Evolutionary conservation across 2,329 filamentous ascomycete species (phyloP).

Genomic region (Sporothrix pseudoabietina): DNA sequence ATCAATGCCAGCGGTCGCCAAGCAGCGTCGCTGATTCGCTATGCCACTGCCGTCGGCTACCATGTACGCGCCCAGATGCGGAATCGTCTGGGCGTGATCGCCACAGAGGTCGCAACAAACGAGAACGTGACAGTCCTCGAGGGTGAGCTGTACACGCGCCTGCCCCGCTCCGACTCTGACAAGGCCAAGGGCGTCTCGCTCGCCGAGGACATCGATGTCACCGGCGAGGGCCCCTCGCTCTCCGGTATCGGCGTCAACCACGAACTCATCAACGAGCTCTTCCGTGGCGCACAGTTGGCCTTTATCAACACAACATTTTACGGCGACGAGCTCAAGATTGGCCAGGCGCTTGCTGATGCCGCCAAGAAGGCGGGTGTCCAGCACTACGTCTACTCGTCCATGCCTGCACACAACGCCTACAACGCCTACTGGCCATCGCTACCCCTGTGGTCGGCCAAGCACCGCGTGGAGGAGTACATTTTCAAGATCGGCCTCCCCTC

Average conservation of each 20-base stretch:
- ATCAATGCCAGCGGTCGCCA: constrained; percentile 96
- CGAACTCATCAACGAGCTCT: constrained; percentile 73
- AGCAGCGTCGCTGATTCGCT: constrained; percentile 90
- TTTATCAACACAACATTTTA: constrained; percentile 99
- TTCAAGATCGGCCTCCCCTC: constrained; percentile 78
- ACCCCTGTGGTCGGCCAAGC: constrained; percentile 90
- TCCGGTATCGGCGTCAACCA: constrained; percentile 69
- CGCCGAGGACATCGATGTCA: constrained; percentile 59
- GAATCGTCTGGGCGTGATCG: constrained; percentile 83
- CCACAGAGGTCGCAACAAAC: constrained; percentile 77
- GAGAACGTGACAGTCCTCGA: constrained; percentile 71
- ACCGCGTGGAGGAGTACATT: constrained; percentile 89
- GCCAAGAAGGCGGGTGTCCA: constrained; percentile 81
- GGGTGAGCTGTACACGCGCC: constrained; percentile 64
- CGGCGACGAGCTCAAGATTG: constrained; percentile 89
- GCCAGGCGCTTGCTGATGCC: constrained; percentile 83
- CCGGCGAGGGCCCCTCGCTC: constrained; percentile 62
- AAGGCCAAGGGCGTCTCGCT: constrained; percentile 37
- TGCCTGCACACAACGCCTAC: constrained; percentile 90
- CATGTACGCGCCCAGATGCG: constrained; percentile 89
- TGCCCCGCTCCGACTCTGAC: constrained; percentile 54
- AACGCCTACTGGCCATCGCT: constrained; percentile 76
- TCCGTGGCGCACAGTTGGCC: constrained; percentile 80
- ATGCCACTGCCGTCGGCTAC: constrained; percentile 91
- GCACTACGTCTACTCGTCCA: constrained; percentile 95